phyloP scores from a whole-genome alignment of 371 early-diverging fungal species.

The Mucor circinelloides region DNA sequence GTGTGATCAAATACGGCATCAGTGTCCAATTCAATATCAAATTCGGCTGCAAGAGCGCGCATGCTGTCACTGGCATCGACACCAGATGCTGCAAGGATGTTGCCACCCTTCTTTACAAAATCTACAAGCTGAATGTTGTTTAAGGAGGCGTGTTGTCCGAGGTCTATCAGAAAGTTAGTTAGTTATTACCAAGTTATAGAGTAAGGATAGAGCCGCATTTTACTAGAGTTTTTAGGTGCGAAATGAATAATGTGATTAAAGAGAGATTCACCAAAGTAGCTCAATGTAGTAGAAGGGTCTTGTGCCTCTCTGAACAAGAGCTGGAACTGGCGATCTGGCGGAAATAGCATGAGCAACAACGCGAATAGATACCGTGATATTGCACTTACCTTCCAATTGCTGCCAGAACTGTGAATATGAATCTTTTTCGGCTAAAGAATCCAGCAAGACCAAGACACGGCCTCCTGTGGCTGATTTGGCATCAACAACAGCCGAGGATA shows the following conservation, averaged over 20 bases:
- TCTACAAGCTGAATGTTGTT: slow-evolving; percentile 68
- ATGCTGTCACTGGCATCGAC: slow-evolving; percentile 65
- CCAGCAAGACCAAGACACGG: slow-evolving; percentile 77
- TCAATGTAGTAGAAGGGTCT: slow-evolving; percentile 24
- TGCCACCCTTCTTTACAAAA: slow-evolving; percentile 92
- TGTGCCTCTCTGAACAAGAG: slow-evolving; percentile 55
- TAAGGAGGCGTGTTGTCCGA: slow-evolving; percentile 51
- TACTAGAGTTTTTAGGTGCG: slow-evolving; percentile 67
- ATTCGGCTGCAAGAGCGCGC: slow-evolving; percentile 84
- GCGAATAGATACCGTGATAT: not conserved
- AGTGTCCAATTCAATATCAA: slow-evolving; percentile 84
- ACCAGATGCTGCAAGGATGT: slow-evolving; percentile 76
- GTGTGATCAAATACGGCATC: slow-evolving; percentile 74
- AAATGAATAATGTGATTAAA: slow-evolving; percentile 77
- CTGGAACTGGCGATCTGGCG: slow-evolving; percentile 60
- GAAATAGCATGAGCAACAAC: not conserved
- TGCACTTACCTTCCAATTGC: slow-evolving; percentile 60
- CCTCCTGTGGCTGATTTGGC: slow-evolving; percentile 68
- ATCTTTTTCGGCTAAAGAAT: slow-evolving; percentile 55
- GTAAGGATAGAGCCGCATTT: not conserved
- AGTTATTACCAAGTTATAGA: not conserved
- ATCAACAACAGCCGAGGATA: slow-evolving; percentile 11
- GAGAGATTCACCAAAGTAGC: slow-evolving; percentile 53
- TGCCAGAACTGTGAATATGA: slow-evolving; percentile 65
- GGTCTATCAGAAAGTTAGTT: slow-evolving; percentile 1